These are phyloP conservation scores for Magnaporthiopsis incrustans DNA, from an alignment of 2,329 filamentous ascomycete genomes.

Conservation along the genomic window DNA sequence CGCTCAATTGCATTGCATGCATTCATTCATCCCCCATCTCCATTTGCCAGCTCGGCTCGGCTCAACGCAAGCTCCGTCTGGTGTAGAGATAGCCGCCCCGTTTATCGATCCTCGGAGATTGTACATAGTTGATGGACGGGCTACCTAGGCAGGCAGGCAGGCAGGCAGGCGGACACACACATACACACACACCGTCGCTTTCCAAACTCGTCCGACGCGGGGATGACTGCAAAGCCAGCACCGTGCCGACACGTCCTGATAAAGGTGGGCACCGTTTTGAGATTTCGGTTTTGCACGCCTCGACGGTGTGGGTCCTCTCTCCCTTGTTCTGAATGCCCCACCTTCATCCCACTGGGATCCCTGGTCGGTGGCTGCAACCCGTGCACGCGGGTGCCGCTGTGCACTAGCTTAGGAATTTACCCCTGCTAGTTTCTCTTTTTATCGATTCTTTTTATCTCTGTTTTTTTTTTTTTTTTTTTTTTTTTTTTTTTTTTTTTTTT, in stretches of 20 bases:
- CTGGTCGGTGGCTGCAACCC: slow-evolving; percentile 5
- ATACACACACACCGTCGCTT: not conserved
- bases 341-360: not conserved
- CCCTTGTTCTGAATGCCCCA: not conserved
- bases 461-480: not conserved
- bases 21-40: too few species aligned
- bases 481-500: too few species aligned
- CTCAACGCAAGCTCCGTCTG: too few species aligned
- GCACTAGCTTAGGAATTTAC: slow-evolving; percentile 1
- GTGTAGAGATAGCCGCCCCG: too few species aligned
- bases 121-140: too few species aligned
- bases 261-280: not conserved
- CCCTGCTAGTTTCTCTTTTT: slow-evolving; percentile 6
- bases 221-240: not conserved
- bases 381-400: slow-evolving; percentile 8
- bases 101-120: not conserved
- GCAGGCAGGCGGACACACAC: too few species aligned
- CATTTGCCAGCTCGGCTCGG: too few species aligned
- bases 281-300: slow-evolving; percentile 3
- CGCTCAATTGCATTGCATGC: too few species aligned
- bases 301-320: not conserved
- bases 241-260: not conserved
- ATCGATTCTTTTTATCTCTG: too few species aligned
- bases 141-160: too few species aligned
- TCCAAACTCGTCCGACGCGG: not conserved